Evolutionary conservation across 441 rosid genomes (phyloP), one percentile per base, ranked within the genome.

Genomic region (Biscutella laevigata): DNA sequence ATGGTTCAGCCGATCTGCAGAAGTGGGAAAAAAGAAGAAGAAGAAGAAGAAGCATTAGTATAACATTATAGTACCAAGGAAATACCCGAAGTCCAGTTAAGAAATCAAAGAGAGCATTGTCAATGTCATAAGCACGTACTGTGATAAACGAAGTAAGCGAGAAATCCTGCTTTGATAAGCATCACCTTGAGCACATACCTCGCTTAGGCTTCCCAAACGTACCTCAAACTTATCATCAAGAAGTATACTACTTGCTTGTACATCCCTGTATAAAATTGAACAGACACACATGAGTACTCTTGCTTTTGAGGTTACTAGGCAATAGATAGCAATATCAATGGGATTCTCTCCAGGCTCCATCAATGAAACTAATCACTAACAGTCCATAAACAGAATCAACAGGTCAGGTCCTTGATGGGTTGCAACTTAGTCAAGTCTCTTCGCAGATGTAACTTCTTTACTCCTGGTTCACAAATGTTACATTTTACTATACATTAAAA

Each of bases 151-250:
- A 67, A 89, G 78, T 58, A 94, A 77, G 56, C 82, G 79, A 27
- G 87, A 66, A 51, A 94, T 80, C 71, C 81, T 80, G 71, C 76
- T 83, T 64, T 85, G 95, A 51, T 83, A 84, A 39, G 74, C 61
- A 70, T 86, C 89, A 22, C 84, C 94, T 77, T 89, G 94, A 53
- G 77, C 65, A 62, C 82, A 74, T 46, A 53, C 89, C 61, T 83
- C 94, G 4, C 89, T 87, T 63, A 94, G 57, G 71, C 97, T 89
- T 64, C 96, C 96, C 4, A 94, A 76, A 37, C 97, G 83, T 49
- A 94, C 99, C 73, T 94, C 99, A 48, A 78, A 94, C 72, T 89
- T 89, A 55, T 94, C 99, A 73, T 94, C 99, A 33, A 94, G 99
- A 53, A 94, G 88, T 62, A 94, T 85, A 62, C 99, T 89, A 75